phyloP scores from a whole-genome alignment of 2,329 filamentous ascomycete genomes.

The Chrysoporthe deuterocubensis region DNA sequence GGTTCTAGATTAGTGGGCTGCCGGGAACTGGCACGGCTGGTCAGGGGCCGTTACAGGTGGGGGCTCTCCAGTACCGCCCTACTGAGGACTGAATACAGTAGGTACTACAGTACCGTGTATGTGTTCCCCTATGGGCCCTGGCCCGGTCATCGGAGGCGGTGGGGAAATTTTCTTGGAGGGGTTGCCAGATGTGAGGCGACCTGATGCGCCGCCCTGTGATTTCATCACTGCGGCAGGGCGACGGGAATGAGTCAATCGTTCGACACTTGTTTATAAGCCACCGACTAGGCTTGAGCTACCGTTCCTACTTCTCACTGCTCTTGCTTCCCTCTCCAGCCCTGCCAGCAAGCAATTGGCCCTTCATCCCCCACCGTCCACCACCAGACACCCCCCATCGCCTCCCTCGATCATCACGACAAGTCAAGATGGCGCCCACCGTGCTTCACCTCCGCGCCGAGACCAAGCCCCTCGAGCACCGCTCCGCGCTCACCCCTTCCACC shows the following conservation, averaged over 20 bases:
- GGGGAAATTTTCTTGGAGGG: constrained; percentile 20
- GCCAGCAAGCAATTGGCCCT: constrained; percentile 16
- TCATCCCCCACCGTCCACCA: not conserved
- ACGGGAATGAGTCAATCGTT: constrained; percentile 19
- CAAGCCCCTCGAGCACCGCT: constrained; percentile 62
- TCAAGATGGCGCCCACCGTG: constrained; percentile 41
- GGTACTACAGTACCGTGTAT: no score
- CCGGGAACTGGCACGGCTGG: not conserved
- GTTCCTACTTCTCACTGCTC: not conserved
- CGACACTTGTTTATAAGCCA: constrained; percentile 6
- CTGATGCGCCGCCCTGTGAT: not conserved
- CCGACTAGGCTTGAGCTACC: not conserved
- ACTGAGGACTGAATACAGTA: no score
- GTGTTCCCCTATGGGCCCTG: not conserved
- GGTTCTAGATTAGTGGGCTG: constrained; percentile 2
- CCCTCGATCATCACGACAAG: not conserved
- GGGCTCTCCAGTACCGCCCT: no score
- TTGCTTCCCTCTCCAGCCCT: not conserved
- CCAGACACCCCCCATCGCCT: not conserved
- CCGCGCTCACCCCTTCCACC: constrained; percentile 45
- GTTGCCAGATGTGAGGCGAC: constrained; percentile 1
- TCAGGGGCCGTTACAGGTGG: not conserved
- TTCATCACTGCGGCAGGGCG: not conserved
- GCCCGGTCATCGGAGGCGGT: constrained; percentile 17
- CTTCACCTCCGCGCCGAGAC: constrained; percentile 63